A percentile compares a stretch with the other conserved stretches of the same genome.
Conservation (phyloP, 2,329 filamentous ascomycete genomes). For the Amauroascus niger region DNA sequence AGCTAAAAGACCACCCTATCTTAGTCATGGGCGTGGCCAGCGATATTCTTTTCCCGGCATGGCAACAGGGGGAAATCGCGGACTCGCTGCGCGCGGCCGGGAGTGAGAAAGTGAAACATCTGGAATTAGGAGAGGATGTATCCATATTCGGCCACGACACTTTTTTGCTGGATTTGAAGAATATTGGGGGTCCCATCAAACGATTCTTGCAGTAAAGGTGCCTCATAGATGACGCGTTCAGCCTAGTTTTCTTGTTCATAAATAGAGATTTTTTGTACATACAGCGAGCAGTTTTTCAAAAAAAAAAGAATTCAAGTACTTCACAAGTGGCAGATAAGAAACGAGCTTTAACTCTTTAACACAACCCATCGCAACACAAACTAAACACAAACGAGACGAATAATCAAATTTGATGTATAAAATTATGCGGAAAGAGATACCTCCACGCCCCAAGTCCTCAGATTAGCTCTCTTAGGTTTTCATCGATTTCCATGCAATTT, state of each 20-base stretch:
- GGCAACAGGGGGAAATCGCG: slow-evolving; percentile 93
- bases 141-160: slow-evolving; percentile 95
- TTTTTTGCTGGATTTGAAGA: slow-evolving; percentile 82
- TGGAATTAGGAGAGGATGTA: slow-evolving; percentile 87
- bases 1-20: slow-evolving; percentile 65
- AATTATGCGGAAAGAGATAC: neutral
- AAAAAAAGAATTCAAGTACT: too few species aligned
- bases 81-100: slow-evolving; percentile 67
- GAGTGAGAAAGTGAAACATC: slow-evolving; percentile 71
- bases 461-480: slow-evolving; percentile 40
- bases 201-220: slow-evolving; percentile 55
- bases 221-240: neutral
- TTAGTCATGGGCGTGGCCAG: slow-evolving; percentile 90
- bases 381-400: neutral
- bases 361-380: neutral
- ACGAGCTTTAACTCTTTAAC: too few species aligned
- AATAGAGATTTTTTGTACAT: neutral
- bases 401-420: neutral
- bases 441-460: slow-evolving; percentile 26
- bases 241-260: neutral
- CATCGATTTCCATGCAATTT: slow-evolving; percentile 34
- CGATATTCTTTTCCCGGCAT: slow-evolving; percentile 93
- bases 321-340: neutral
- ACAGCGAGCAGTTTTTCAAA: too few species aligned
- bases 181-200: slow-evolving; percentile 75